These are phyloP conservation scores for Metarhizium brunneum DNA, from an alignment of 2,329 filamentous ascomycete species.

Conservation along the genomic window DNA sequence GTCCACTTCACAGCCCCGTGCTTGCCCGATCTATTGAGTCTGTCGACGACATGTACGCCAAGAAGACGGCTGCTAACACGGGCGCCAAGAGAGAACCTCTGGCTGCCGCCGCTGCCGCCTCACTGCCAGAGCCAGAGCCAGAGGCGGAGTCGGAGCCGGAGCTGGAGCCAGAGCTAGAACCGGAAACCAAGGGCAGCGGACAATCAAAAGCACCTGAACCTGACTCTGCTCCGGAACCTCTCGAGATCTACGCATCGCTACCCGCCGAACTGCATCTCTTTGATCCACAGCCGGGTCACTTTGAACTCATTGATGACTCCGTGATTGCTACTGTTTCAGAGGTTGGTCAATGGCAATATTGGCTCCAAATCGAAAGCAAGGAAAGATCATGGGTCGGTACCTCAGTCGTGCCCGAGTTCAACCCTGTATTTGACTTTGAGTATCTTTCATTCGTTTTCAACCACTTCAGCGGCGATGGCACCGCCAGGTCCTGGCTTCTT, in stretches of 20 bases:
- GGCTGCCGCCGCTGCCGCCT: conserved; percentile 10
- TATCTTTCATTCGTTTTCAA: conserved; percentile 99
- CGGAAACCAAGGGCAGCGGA: background rate
- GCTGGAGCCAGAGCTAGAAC: conserved; percentile 13
- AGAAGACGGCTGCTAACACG: conserved; percentile 34
- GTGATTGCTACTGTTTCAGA: conserved; percentile 77
- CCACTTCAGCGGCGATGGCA: conserved; percentile 80
- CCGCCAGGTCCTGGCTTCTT: conserved; percentile 90
- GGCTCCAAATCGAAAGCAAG: conserved; percentile 73
- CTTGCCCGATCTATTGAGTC: conserved; percentile 46
- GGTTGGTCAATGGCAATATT: conserved; percentile 88
- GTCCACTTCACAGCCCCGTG: conserved; percentile 50
- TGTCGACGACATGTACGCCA: conserved; percentile 45
- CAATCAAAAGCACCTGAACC: conserved; percentile 1
- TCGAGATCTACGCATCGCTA: conserved; percentile 67
- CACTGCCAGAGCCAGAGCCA: conserved; percentile 11
- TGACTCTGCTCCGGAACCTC: conserved; percentile 47
- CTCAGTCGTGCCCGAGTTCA: conserved; percentile 79
- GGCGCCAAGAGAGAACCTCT: conserved; percentile 33
- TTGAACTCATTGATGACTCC: conserved; percentile 66
- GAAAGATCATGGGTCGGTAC: conserved; percentile 82
- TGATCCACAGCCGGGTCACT: conserved; percentile 79
- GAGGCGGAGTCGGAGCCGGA: conserved; percentile 12
- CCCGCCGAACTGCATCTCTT: conserved; percentile 85
- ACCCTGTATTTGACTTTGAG: conserved; percentile 98